phyloP scores from a whole-genome alignment of 768 basidiomycete genomes.

The Suillus alpinus region DNA sequence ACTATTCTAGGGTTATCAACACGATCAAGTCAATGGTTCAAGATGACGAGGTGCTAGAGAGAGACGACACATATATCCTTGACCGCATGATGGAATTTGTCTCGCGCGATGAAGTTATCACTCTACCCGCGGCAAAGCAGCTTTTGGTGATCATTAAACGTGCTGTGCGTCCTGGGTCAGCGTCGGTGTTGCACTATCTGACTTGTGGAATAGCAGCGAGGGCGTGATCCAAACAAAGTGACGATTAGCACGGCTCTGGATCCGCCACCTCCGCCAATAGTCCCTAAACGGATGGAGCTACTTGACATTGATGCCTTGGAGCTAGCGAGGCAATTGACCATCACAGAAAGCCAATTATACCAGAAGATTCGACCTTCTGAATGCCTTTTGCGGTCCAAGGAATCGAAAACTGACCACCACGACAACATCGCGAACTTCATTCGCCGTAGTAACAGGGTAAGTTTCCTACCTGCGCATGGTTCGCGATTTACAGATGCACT shows the following conservation, averaged over 20 bases:
- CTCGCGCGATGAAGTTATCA: constrained; percentile 38
- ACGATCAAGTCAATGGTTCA: constrained; percentile 60
- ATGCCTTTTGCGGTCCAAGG: constrained; percentile 55
- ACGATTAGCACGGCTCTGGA: constrained; percentile 32
- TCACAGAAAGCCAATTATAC: constrained; percentile 60
- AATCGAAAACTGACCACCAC: constrained; percentile 38
- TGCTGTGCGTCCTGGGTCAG: constrained; percentile 35
- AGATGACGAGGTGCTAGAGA: constrained; percentile 51
- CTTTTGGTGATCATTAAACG: constrained; percentile 49
- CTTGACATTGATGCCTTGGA: constrained; percentile 63
- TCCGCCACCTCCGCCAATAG: constrained; percentile 51
- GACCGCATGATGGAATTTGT: constrained; percentile 54
- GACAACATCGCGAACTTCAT: constrained; percentile 61
- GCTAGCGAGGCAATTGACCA: constrained; percentile 65
- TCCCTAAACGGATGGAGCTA: constrained; percentile 47
- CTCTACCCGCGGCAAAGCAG: constrained; percentile 46
- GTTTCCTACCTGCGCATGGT: constrained; percentile 6
- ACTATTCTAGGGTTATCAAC: constrained; percentile 52
- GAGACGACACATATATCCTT: constrained; percentile 51
- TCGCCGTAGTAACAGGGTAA: constrained; percentile 52
- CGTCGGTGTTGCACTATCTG: background rate
- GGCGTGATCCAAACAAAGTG: constrained; percentile 34
- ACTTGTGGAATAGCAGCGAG: constrained; percentile 17
- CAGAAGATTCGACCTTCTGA: constrained; percentile 58
- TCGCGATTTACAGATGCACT: background rate